phyloP scores from a whole-genome alignment of 352 stramenopile species.

The Globisporangium abappressorium region DNA sequence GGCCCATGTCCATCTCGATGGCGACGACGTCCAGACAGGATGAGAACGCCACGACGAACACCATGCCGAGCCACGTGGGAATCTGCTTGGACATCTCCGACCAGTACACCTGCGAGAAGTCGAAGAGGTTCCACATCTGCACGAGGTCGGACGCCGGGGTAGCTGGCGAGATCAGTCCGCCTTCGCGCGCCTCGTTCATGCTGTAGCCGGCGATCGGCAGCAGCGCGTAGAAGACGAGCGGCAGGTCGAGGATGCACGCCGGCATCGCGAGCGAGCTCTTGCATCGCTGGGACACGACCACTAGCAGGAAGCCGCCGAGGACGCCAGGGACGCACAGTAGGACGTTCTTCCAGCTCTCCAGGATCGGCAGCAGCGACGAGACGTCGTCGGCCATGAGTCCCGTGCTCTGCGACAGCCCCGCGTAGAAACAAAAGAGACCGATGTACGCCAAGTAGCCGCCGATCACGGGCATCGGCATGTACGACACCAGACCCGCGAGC shows the following conservation, averaged over 20 bases:
- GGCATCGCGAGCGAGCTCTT: conserved; percentile 75
- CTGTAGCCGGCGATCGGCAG: conserved; percentile 73
- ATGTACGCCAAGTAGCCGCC: conserved; percentile 98
- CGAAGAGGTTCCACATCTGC: conserved; percentile 87
- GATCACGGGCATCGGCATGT: conserved; percentile 96
- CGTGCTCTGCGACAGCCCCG: conserved; percentile 91
- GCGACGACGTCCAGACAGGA: conserved; percentile 96
- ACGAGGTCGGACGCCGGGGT: conserved; percentile 55
- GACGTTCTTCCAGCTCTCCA: conserved; percentile 57
- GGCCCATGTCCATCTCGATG: conserved; percentile 96
- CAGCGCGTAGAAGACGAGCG: conserved; percentile 88
- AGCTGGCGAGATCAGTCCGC: conserved; percentile 88
- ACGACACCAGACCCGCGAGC: conserved; percentile 94
- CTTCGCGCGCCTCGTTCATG: conserved; percentile 89
- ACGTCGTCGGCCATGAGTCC: conserved; percentile 88
- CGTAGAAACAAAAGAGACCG: conserved; percentile 95
- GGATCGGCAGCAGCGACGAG: conserved; percentile 72
- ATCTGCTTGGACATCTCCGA: conserved; percentile 87
- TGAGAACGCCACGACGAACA: conserved; percentile 97
- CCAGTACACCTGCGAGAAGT: conserved; percentile 91
- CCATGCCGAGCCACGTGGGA: conserved; percentile 93
- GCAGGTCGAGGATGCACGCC: conserved; percentile 86
- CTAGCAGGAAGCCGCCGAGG: conserved; percentile 74
- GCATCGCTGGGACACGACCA: conserved; percentile 80
- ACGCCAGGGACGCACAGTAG: conserved; percentile 86